These are phyloP conservation scores for Oropetium thomaeum DNA, from an alignment of 176 grass and related monocot species.

Conservation along the genomic window DNA sequence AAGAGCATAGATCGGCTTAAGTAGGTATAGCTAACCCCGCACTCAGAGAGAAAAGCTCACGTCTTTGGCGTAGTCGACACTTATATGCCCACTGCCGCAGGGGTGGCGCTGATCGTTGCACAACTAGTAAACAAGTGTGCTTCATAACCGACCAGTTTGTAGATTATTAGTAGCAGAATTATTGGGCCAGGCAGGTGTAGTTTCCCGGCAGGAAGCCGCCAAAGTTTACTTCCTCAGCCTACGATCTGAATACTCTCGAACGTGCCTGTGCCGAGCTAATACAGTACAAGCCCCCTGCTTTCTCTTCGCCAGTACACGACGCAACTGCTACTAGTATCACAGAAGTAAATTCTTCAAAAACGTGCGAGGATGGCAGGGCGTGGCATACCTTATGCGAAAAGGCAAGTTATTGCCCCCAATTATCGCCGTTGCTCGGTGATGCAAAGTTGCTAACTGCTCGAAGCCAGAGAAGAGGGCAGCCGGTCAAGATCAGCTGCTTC, in stretches of 20 bases:
- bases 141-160: constrained; percentile 23
- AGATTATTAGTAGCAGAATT: not conserved
- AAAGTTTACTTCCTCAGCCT: constrained; percentile 16
- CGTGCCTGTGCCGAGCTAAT: not conserved
- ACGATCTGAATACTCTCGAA: constrained; percentile 1
- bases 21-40: constrained; percentile 55
- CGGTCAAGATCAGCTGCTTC: constrained; percentile 20
- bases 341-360: not conserved
- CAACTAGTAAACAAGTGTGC: constrained; percentile 31
- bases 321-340: not conserved
- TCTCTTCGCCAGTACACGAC: not conserved
- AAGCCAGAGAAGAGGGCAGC: not conserved
- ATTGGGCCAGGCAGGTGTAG: constrained; percentile 27
- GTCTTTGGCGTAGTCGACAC: constrained; percentile 19
- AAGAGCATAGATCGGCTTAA: constrained; percentile 29
- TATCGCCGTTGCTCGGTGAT: not conserved
- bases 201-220: constrained; percentile 43
- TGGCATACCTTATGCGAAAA: not conserved
- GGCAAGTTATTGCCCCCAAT: constrained; percentile 13
- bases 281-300: not conserved
- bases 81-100: not conserved
- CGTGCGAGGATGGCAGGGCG: constrained; percentile 1
- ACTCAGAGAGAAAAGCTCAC: constrained; percentile 27
- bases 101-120: not conserved
- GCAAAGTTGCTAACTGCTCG: not conserved